These are phyloP conservation scores for Nigrograna mackinnonii DNA, from an alignment of 2,329 filamentous ascomycete species.

Conservation along the genomic window DNA sequence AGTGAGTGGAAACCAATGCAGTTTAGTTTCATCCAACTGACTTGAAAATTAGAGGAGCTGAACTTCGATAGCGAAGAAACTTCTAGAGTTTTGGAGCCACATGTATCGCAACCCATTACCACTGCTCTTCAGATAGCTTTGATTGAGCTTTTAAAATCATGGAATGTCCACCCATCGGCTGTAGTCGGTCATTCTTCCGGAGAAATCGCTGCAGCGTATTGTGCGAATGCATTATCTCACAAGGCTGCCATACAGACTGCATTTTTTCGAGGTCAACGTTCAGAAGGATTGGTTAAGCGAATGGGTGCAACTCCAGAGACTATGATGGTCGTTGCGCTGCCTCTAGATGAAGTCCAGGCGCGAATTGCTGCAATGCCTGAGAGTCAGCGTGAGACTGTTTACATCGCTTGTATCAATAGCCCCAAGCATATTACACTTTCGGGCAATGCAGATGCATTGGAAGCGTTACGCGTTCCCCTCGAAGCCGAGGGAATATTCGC, in stretches of 20 bases:
- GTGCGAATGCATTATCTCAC: conserved; percentile 7
- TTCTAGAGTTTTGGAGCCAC: conserved; percentile 8
- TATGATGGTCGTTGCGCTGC: conserved; percentile 38
- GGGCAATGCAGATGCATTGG: conserved; percentile 43
- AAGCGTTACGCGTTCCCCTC: conserved; percentile 30
- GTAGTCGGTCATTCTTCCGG: conserved; percentile 27
- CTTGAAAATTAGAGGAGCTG: too few species aligned
- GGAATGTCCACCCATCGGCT: conserved; percentile 9
- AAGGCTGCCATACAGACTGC: conserved; percentile 2
- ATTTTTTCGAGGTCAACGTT: conserved; percentile 16
- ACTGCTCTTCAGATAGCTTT: conserved; percentile 24
- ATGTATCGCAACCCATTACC: conserved; percentile 18
- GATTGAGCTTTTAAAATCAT: conserved; percentile 12
- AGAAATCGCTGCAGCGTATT: conserved; percentile 27
- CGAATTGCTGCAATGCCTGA: too few species aligned
- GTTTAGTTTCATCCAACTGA: too few species aligned
- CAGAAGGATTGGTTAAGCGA: conserved; percentile 9
- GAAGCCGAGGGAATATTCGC: conserved; percentile 42
- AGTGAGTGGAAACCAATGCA: too few species aligned
- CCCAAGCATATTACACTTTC: conserved; percentile 49
- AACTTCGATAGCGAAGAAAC: too few species aligned
- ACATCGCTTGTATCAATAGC: conserved; percentile 42
- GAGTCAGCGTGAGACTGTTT: not conserved
- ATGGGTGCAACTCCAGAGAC: too few species aligned
- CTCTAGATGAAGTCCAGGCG: conserved; percentile 11